Percentiles rank a stretch among this genome's conserved stretches.
phyloP scores from a whole-genome alignment of 2,329 filamentous ascomycete genomes.

The Alternaria brassicicola region DNA sequence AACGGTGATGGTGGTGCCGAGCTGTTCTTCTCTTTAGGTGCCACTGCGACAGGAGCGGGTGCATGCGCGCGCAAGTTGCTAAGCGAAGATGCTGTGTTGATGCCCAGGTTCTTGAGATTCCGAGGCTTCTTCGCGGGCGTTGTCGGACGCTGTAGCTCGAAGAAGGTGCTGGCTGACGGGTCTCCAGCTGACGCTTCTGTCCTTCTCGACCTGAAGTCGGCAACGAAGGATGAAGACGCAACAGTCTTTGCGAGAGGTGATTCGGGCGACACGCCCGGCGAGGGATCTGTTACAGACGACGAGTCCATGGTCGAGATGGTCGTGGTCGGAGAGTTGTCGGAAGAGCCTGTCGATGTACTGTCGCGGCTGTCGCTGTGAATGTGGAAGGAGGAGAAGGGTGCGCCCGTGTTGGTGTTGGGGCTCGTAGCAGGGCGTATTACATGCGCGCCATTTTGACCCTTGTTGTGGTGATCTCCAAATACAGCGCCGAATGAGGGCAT shows the following conservation, averaged over 20 bases:
- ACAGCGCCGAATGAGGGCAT: conserved; percentile 80
- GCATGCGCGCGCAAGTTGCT: conserved; percentile 53
- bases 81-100: conserved; percentile 66
- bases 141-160: conserved; percentile 56
- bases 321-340: conserved; percentile 93
- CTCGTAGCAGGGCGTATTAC: conserved; percentile 45
- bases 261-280: conserved; percentile 87
- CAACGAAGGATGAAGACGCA: conserved; percentile 70
- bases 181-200: conserved; percentile 51
- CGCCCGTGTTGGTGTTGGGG: conserved; percentile 41
- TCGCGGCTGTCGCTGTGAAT: conserved; percentile 70
- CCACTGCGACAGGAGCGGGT: conserved; percentile 59
- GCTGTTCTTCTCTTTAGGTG: conserved; percentile 53
- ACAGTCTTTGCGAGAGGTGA: conserved; percentile 79
- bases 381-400: conserved; percentile 58
- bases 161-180: conserved; percentile 57
- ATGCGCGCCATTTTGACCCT: conserved; percentile 52
- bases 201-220: conserved; percentile 55
- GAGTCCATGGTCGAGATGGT: conserved; percentile 93
- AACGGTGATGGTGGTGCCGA: conserved; percentile 74
- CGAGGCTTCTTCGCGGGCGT: conserved; percentile 71
- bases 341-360: conserved; percentile 84
- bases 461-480: conserved; percentile 64
- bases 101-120: conserved; percentile 83
- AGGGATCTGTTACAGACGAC: conserved; percentile 85